These are phyloP conservation scores for Thielaviopsis cerberus DNA, from an alignment of 2,329 filamentous ascomycete species.

Conservation along the genomic window DNA sequence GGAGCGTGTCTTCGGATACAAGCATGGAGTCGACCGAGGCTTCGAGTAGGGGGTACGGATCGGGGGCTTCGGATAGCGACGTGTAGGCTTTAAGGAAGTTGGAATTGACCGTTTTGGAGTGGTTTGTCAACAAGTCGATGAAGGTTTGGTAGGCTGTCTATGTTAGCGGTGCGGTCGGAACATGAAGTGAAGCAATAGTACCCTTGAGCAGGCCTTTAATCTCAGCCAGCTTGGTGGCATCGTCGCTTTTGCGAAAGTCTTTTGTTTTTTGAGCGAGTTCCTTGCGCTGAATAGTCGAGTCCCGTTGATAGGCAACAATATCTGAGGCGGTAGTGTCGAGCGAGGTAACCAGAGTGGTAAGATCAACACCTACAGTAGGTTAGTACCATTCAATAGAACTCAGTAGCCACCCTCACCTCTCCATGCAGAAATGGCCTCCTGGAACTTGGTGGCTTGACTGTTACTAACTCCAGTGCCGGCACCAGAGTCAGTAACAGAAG, in stretches of 20 bases:
- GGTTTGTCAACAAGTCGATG: slow-evolving; percentile 88
- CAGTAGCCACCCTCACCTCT: slow-evolving; percentile 42
- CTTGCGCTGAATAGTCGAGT: slow-evolving; percentile 89
- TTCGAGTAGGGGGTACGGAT: slow-evolving; percentile 89
- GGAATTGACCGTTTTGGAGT: slow-evolving; percentile 84
- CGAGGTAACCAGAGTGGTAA: slow-evolving; percentile 63
- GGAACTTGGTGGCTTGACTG: slow-evolving; percentile 52
- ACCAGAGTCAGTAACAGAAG: slow-evolving; percentile 16
- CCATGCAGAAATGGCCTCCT: slow-evolving; percentile 90
- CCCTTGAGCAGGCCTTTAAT: slow-evolving; percentile 81
- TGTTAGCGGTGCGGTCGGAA: background rate
- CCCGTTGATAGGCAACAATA: slow-evolving; percentile 79
- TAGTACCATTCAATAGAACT: slow-evolving; percentile 4
- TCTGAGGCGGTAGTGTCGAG: slow-evolving; percentile 91
- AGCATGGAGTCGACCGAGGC: slow-evolving; percentile 79
- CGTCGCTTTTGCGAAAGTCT: slow-evolving; percentile 86
- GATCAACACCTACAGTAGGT: slow-evolving; percentile 51
- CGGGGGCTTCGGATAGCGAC: slow-evolving; percentile 81
- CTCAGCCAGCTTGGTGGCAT: slow-evolving; percentile 68
- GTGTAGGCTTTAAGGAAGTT: slow-evolving; percentile 88
- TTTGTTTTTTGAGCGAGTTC: slow-evolving; percentile 98
- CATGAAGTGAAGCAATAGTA: background rate
- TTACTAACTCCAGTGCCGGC: slow-evolving; percentile 38
- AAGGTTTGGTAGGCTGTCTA: slow-evolving; percentile 76
- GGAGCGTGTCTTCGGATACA: slow-evolving; percentile 76